Conservation (phyloP, 352 stramenopile genomes). For the Phytophthora constricta region DNA sequence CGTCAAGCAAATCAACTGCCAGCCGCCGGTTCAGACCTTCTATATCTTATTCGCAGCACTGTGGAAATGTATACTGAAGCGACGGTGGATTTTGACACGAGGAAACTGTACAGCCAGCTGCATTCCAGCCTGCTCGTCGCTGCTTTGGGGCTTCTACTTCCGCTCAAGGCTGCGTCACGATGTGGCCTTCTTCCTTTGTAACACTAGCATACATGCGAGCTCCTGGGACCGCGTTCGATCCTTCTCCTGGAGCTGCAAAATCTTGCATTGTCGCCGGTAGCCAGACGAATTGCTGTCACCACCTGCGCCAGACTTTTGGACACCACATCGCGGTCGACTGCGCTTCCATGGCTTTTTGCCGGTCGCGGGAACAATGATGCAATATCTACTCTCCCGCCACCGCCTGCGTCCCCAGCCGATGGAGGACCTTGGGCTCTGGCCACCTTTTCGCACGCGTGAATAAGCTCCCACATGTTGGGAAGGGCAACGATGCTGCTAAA, state of each 20-base stretch:
- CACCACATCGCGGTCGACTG: neutral
- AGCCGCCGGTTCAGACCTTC: conserved; percentile 2
- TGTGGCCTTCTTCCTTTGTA: conserved; percentile 58
- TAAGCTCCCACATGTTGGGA: conserved; percentile 50
- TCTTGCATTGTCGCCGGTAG: conserved; percentile 52
- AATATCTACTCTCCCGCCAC: conserved; percentile 26
- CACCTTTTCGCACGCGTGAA: conserved; percentile 30
- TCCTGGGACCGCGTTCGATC: conserved; percentile 62
- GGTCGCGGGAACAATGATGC: conserved; percentile 30
- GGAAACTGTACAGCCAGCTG: no score
- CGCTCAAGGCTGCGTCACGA: conserved; percentile 35
- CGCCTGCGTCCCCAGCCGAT: conserved; percentile 8
- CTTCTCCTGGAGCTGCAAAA: conserved; percentile 71
- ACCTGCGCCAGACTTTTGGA: conserved; percentile 13
- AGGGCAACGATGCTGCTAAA: conserved; percentile 34
- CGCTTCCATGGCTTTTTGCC: neutral
- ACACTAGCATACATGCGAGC: conserved; percentile 49
- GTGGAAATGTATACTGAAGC: neutral
- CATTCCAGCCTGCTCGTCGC: no score
- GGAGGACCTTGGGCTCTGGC: conserved; percentile 24
- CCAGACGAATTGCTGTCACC: conserved; percentile 24
- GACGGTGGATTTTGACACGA: neutral
- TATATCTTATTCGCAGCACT: neutral
- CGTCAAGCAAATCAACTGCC: neutral
- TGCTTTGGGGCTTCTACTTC: no score